These are phyloP conservation scores for Blastobotrys niveus DNA, from an alignment of 1,139 yeast genomes.

Conservation along the genomic window DNA sequence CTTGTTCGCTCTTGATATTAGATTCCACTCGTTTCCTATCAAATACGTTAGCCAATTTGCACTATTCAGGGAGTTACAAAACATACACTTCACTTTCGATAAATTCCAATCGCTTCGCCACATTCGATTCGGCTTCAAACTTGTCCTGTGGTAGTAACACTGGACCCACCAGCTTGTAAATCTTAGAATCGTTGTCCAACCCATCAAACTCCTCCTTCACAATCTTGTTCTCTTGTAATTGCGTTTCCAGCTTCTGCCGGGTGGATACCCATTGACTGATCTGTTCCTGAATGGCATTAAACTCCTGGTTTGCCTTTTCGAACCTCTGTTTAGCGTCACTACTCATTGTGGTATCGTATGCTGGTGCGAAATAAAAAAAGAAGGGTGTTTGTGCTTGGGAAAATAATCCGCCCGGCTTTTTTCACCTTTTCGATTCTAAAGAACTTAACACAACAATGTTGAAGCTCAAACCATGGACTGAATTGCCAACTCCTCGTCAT, in stretches of 20 bases:
- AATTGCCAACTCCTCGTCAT: slow-evolving; percentile 50
- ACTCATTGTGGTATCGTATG: too few species aligned
- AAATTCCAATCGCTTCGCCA: slow-evolving; percentile 81
- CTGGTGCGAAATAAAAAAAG: too few species aligned
- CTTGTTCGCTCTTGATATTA: slow-evolving; percentile 32
- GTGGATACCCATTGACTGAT: slow-evolving; percentile 32
- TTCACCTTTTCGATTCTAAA: not conserved
- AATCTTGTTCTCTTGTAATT: slow-evolving; percentile 80
- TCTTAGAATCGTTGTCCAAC: slow-evolving; percentile 58
- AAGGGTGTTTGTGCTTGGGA: too few species aligned
- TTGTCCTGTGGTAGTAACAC: slow-evolving; percentile 84
- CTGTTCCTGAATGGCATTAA: slow-evolving; percentile 30
- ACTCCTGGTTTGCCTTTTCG: slow-evolving; percentile 29
- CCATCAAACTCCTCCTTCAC: slow-evolving; percentile 75
- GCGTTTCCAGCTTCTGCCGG: slow-evolving; percentile 57
- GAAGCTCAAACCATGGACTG: slow-evolving; percentile 54
- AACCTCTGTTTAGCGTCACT: slow-evolving; percentile 19
- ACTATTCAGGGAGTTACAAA: not conserved
- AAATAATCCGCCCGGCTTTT: not conserved
- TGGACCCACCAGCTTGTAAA: slow-evolving; percentile 88
- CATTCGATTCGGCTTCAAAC: slow-evolving; percentile 74
- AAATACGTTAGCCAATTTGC: not conserved
- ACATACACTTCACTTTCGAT: slow-evolving; percentile 64
- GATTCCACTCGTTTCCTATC: slow-evolving; percentile 33
- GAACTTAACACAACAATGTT: slow-evolving; percentile 2